Evolutionary conservation across 768 basidiomycete genomes (phyloP).

Genomic region (Termitomyces eurrhizus): DNA sequence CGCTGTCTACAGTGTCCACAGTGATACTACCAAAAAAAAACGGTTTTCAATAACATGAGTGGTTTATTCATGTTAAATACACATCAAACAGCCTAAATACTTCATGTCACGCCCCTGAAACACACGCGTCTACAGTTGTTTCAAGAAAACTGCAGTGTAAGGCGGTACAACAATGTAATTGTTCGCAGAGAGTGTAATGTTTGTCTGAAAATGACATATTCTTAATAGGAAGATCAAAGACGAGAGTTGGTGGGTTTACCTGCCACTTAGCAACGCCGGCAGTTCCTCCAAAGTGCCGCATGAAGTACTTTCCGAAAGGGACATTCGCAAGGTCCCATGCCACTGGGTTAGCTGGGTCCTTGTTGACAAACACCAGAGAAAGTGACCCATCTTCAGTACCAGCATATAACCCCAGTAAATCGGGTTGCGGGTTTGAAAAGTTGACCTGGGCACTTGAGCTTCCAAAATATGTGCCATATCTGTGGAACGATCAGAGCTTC

Average conservation of each 20-base stretch:
- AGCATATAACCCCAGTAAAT: conserved; percentile 45
- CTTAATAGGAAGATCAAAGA: not conserved
- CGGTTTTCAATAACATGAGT: too few species aligned
- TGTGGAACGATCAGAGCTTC: conserved; percentile 11
- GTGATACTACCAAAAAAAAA: too few species aligned
- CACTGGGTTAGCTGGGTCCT: conserved; percentile 38
- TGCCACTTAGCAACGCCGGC: conserved; percentile 55
- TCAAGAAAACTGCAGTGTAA: conserved; percentile 27
- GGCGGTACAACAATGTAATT: conserved; percentile 31
- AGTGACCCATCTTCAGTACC: conserved; percentile 35
- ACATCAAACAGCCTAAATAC: not conserved
- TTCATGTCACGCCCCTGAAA: not conserved
- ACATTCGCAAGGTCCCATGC: conserved; percentile 39
- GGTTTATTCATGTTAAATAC: not conserved
- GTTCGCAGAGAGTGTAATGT: conserved; percentile 25
- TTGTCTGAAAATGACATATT: conserved; percentile 20
- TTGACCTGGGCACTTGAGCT: conserved; percentile 40
- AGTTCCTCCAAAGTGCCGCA: conserved; percentile 53
- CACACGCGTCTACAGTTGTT: conserved; percentile 16
- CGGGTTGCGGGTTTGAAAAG: conserved; percentile 33
- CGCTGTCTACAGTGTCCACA: too few species aligned
- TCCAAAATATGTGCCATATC: conserved; percentile 46
- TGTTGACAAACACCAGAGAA: conserved; percentile 48
- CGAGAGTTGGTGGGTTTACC: conserved; percentile 25
- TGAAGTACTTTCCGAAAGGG: conserved; percentile 45